Evolutionary conservation across 2,329 filamentous ascomycete species (phyloP).

Genomic region (Penicillium crustosum): DNA sequence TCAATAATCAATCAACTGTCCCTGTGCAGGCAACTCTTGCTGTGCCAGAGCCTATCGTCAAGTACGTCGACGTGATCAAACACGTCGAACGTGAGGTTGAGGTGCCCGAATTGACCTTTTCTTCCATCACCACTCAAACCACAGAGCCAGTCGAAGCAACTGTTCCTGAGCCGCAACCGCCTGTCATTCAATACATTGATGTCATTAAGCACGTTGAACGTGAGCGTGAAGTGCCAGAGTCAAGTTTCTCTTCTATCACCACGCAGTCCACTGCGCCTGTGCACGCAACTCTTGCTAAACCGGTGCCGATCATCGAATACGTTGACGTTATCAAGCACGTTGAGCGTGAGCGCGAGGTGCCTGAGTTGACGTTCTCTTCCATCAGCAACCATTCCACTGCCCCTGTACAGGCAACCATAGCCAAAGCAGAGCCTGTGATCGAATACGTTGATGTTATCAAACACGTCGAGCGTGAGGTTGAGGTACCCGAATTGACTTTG

Average conservation of each 20-base stretch:
- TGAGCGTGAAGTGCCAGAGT: slow-evolving; percentile 13
- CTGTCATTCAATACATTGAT: slow-evolving; percentile 1
- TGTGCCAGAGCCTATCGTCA: slow-evolving; percentile 18
- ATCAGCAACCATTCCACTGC: slow-evolving; percentile 31
- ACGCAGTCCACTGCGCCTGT: slow-evolving; percentile 31
- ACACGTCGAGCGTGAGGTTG: slow-evolving; percentile 6
- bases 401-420: slow-evolving; percentile 26
- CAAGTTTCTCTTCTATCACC: slow-evolving; percentile 33
- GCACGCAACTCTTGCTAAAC: slow-evolving; percentile 19
- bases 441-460: slow-evolving; percentile 11
- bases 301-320: slow-evolving; percentile 16
- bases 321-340: slow-evolving; percentile 9
- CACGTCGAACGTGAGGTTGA: slow-evolving; percentile 16
- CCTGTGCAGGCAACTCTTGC: slow-evolving; percentile 24
- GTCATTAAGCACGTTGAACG: slow-evolving; percentile 10
- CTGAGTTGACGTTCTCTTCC: slow-evolving; percentile 31
- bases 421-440: slow-evolving; percentile 18
- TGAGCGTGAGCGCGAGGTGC: slow-evolving; percentile 17
- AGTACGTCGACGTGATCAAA: slow-evolving; percentile 12
- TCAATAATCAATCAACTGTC: slow-evolving; percentile 29
- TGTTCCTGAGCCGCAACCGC: slow-evolving; percentile 19
- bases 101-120: slow-evolving; percentile 27
- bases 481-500: slow-evolving; percentile 22
- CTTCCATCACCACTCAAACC: slow-evolving; percentile 30
- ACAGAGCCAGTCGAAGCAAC: slow-evolving; percentile 27